Percentiles rank a stretch among this genome's conserved stretches.
Evolutionary conservation across 2,329 filamentous ascomycete genomes (phyloP).

Genomic region (Calonectria pseudoreteaudii): DNA sequence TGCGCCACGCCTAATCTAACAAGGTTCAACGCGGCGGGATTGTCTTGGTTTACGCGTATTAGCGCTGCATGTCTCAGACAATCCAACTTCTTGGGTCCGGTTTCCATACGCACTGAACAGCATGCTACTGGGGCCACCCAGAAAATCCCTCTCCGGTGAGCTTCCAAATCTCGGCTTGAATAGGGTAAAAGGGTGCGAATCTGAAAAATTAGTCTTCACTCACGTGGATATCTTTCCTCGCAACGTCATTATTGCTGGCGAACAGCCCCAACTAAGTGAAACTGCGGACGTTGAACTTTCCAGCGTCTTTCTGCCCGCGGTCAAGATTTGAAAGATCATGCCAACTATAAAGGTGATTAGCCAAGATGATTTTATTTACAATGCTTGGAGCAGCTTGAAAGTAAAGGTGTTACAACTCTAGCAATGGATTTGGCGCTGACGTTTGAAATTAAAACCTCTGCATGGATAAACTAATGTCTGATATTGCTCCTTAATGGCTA

Average conservation of each 20-base stretch:
- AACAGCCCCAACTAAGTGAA: background rate
- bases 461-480: background rate
- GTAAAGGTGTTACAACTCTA: background rate
- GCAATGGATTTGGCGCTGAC: background rate
- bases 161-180: background rate
- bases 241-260: constrained; percentile 15
- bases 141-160: background rate
- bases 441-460: background rate
- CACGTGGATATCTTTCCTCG: constrained; percentile 21
- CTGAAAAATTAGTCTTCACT: constrained; percentile 10
- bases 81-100: too few species aligned
- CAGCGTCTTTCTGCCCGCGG: constrained; percentile 10
- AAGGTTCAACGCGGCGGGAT: background rate
- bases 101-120: constrained; percentile 7
- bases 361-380: background rate
- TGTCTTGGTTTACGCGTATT: background rate
- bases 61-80: background rate
- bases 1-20: background rate
- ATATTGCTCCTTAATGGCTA: constrained; percentile 24
- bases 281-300: constrained; percentile 28
- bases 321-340: constrained; percentile 22
- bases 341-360: constrained; percentile 11
- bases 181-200: background rate
- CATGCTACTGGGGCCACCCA: background rate
- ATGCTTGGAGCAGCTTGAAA: background rate